These are phyloP conservation scores for Sequoiadendron giganteum DNA, from an alignment of 75 land plant species.

Conservation along the genomic window DNA sequence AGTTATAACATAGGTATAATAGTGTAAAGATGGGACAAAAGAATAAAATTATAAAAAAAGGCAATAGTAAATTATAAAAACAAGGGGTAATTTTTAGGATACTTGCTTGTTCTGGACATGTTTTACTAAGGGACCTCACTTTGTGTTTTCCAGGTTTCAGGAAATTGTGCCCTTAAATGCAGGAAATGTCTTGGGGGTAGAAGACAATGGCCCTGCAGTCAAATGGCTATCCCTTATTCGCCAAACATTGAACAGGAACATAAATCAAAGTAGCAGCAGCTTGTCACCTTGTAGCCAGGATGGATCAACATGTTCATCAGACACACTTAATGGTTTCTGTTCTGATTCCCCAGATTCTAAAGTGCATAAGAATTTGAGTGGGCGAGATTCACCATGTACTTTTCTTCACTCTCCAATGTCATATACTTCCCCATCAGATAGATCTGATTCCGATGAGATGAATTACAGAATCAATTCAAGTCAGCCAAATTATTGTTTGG, in stretches of 20 bases:
- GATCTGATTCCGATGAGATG: neutral
- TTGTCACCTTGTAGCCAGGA: neutral
- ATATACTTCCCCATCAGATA: neutral
- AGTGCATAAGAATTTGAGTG: conserved; percentile 2
- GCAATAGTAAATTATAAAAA: too few species aligned
- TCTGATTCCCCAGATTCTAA: neutral
- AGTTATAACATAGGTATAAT: too few species aligned
- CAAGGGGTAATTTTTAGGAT: too few species aligned
- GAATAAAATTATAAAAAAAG: too few species aligned
- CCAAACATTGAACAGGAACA: conserved; percentile 27
- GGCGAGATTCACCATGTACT: neutral
- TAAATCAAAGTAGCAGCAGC: neutral
- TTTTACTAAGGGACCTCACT: too few species aligned
- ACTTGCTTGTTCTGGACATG: too few species aligned
- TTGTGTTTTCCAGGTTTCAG: conserved; percentile 39
- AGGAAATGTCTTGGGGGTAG: conserved; percentile 8
- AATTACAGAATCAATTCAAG: neutral
- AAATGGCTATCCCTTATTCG: conserved; percentile 44
- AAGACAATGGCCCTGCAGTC: conserved; percentile 42
- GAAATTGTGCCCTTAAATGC: conserved; percentile 64
- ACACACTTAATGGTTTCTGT: neutral
- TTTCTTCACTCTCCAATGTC: neutral
- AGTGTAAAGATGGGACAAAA: too few species aligned
- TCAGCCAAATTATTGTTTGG: conserved; percentile 17
- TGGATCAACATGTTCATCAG: neutral